A percentile compares a stretch with the other conserved stretches of the same genome.
phyloP scores from a whole-genome alignment of 805 yeast species.

The Candida suzukii region DNA sequence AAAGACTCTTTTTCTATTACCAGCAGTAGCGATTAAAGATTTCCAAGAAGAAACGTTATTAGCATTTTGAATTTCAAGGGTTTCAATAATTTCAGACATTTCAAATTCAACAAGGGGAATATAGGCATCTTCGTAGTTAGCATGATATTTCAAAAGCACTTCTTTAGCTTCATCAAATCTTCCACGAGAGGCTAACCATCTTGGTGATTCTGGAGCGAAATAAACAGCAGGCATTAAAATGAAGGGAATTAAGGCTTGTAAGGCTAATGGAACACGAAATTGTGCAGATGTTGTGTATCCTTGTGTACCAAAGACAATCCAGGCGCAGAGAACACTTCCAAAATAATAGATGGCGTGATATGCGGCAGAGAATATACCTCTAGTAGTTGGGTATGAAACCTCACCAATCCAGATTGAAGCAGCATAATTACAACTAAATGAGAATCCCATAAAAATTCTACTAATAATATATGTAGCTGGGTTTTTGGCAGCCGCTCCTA shows the following conservation, averaged over 20 bases:
- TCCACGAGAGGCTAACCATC: slow-evolving; percentile 21
- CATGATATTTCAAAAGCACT: slow-evolving; percentile 17
- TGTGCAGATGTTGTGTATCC: slow-evolving; percentile 34
- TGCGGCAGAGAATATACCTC: slow-evolving; percentile 29
- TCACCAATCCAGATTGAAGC: slow-evolving; percentile 24
- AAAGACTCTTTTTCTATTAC: too few relatives aligned
- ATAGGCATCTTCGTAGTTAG: slow-evolving; percentile 27
- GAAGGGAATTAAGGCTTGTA: slow-evolving; percentile 27
- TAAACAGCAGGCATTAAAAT: slow-evolving; percentile 19
- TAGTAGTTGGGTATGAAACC: slow-evolving; percentile 15
- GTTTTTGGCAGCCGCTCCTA: slow-evolving; percentile 12
- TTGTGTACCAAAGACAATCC: slow-evolving; percentile 30
- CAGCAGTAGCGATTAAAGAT: not conserved
- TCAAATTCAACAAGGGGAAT: slow-evolving; percentile 14
- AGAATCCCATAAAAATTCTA: slow-evolving; percentile 11
- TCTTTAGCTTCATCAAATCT: slow-evolving; percentile 21
- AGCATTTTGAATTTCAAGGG: too few relatives aligned
- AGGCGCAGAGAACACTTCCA: slow-evolving; percentile 37
- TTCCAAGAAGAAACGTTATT: slow-evolving; percentile 15
- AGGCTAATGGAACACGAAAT: slow-evolving; percentile 50
- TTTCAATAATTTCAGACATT: slow-evolving; percentile 24
- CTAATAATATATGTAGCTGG: slow-evolving; percentile 11
- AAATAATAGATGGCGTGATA: slow-evolving; percentile 37
- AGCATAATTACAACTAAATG: slow-evolving; percentile 11
- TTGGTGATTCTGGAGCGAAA: slow-evolving; percentile 27